These are phyloP conservation scores for Lecanicillium sp. DNA, from an alignment of 2,329 filamentous ascomycete species.

Conservation along the genomic window DNA sequence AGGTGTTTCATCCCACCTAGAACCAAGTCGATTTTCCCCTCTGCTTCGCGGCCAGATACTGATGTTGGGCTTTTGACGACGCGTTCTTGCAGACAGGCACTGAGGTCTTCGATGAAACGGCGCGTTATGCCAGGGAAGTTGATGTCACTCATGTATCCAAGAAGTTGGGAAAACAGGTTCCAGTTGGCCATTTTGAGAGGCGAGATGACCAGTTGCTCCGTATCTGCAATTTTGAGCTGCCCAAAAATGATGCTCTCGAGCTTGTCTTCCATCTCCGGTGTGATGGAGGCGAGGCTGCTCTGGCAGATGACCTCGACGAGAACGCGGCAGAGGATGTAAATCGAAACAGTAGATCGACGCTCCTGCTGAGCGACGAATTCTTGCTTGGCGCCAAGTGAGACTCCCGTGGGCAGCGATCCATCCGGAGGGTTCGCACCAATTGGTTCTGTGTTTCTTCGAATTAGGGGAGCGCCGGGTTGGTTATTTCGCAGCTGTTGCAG, in stretches of 20 bases:
- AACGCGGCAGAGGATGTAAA: slow-evolving; percentile 91
- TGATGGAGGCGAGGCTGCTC: slow-evolving; percentile 76
- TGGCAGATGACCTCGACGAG: slow-evolving; percentile 91
- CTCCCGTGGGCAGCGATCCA: slow-evolving; percentile 27
- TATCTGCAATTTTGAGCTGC: slow-evolving; percentile 85
- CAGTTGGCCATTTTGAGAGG: slow-evolving; percentile 88
- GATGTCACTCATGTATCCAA: slow-evolving; percentile 93
- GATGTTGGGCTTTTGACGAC: slow-evolving; percentile 59
- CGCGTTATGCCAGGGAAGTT: slow-evolving; percentile 81
- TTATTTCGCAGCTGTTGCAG: slow-evolving; percentile 46
- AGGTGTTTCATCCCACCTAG: slow-evolving; percentile 89
- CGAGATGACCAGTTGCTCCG: slow-evolving; percentile 70
- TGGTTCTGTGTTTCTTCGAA: slow-evolving; percentile 71
- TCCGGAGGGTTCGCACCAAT: slow-evolving; percentile 38
- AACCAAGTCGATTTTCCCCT: slow-evolving; percentile 79
- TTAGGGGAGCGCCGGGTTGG: slow-evolving; percentile 43
- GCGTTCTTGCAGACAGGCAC: slow-evolving; percentile 69
- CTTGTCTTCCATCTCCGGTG: slow-evolving; percentile 86
- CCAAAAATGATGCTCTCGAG: slow-evolving; percentile 93
- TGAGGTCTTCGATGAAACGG: slow-evolving; percentile 76
- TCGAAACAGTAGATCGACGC: slow-evolving; percentile 85
- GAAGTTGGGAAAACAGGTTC: slow-evolving; percentile 85
- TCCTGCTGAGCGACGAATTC: slow-evolving; percentile 75
- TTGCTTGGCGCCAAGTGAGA: slow-evolving; percentile 48
- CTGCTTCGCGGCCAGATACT: slow-evolving; percentile 56